Percentiles rank a stretch among this genome's conserved stretches.
Evolutionary conservation across 116 monocot species (phyloP).

Genomic region (Dioscorea cayenensis): DNA sequence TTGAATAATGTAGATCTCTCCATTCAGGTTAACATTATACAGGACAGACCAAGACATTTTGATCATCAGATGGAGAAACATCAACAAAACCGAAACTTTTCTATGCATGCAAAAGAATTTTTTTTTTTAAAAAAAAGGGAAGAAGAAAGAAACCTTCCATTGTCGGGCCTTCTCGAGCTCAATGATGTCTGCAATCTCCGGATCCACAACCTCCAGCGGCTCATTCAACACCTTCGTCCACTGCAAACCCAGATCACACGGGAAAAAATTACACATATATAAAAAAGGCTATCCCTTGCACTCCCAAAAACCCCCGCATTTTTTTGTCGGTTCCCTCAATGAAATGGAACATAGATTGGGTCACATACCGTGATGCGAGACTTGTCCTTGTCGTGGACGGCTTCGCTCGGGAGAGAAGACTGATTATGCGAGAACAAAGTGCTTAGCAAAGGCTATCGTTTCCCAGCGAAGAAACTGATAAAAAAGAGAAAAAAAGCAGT

Average conservation of each 20-base stretch:
- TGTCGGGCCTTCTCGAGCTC: constrained; percentile 97
- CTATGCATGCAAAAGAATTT: neutral
- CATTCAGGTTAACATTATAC: neutral
- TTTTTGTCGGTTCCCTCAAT: neutral
- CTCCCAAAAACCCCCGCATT: neutral
- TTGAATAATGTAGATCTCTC: neutral
- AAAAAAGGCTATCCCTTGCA: too few relatives aligned
- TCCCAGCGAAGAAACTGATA: neutral
- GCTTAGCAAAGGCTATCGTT: neutral
- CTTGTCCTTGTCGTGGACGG: constrained; percentile 46
- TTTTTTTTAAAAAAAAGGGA: neutral
- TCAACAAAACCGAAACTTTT: too few relatives aligned
- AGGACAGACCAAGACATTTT: neutral
- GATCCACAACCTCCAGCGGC: constrained; percentile 87
- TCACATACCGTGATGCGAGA: constrained; percentile 47
- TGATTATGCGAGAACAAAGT: constrained; percentile 11
- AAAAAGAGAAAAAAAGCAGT: neutral
- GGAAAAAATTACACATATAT: neutral
- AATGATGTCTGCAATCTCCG: constrained; percentile 92
- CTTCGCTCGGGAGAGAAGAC: constrained; percentile 67
- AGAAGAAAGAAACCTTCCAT: constrained; percentile 79
- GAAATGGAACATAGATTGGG: neutral
- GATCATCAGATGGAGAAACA: too few relatives aligned
- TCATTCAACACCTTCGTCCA: constrained; percentile 94
- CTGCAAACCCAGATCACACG: constrained; percentile 22